Conservation (phyloP, 1,139 yeast genomes). For the Pichiaceae sp. region DNA sequence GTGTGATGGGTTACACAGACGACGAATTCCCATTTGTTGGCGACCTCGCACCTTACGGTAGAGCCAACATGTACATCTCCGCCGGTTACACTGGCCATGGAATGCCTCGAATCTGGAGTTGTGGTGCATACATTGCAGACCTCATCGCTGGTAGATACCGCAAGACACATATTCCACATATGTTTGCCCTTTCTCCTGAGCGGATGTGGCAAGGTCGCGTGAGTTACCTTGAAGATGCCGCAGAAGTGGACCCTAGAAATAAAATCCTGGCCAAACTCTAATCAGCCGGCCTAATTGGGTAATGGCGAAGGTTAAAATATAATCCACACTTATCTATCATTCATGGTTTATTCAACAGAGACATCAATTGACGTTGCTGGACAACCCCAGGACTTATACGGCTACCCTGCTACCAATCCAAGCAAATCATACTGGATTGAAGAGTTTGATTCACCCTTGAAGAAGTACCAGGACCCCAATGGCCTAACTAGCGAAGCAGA, state of each 20-base stretch:
- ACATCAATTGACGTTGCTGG: too few species aligned
- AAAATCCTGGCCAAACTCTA: conserved; percentile 5
- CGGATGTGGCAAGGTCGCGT: conserved; percentile 9
- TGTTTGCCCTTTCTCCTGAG: conserved; percentile 6
- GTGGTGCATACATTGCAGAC: conserved; percentile 16
- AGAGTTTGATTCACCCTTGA: conserved; percentile 9
- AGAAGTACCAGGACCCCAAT: conserved; percentile 10
- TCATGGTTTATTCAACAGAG: too few species aligned
- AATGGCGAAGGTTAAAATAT: too few species aligned
- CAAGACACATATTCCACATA: conserved; percentile 7
- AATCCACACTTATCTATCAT: too few species aligned
- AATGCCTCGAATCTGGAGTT: conserved; percentile 35
- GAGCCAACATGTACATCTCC: conserved; percentile 24
- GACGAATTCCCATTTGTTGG: conserved; percentile 30
- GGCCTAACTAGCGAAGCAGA: conserved; percentile 22
- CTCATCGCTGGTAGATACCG: conserved; percentile 5
- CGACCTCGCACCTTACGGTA: conserved; percentile 17
- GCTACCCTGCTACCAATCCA: too few species aligned
- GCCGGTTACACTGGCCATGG: conserved; percentile 44
- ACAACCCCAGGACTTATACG: too few species aligned
- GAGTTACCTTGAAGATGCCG: conserved; percentile 14
- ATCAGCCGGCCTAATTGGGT: too few species aligned
- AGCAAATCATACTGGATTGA: conserved; percentile 13
- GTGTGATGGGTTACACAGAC: conserved; percentile 32
- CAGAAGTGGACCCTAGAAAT: conserved; percentile 4